These are phyloP conservation scores for Talaromyces nanjingensis DNA, from an alignment of 495 filamentous ascomycete genomes.

Conservation along the genomic window DNA sequence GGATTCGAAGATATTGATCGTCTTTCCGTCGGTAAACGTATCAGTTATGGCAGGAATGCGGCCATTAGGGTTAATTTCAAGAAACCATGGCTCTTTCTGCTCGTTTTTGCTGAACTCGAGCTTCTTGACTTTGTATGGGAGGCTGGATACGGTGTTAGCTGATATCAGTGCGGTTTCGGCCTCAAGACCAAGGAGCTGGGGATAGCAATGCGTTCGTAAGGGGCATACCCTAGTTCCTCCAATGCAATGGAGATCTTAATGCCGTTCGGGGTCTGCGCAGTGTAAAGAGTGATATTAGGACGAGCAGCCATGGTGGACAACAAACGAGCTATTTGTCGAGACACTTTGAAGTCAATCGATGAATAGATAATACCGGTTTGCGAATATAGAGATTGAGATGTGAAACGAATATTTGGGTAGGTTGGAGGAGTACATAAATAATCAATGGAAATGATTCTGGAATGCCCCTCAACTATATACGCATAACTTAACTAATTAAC, in stretches of 20 bases:
- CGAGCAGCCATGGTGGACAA: constrained; percentile 3
- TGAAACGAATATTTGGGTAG: neutral
- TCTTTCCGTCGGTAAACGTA: constrained; percentile 60
- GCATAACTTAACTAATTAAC: neutral
- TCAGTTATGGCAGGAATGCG: constrained; percentile 92
- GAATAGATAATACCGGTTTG: neutral
- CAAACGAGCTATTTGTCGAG: neutral
- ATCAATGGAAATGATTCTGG: neutral
- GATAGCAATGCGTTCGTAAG: neutral
- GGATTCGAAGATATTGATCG: constrained; percentile 74
- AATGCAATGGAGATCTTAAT: constrained; percentile 79
- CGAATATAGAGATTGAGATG: neutral
- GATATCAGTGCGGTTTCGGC: neutral
- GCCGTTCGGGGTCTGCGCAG: constrained; percentile 46
- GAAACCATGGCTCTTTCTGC: constrained; percentile 85
- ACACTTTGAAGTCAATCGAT: neutral
- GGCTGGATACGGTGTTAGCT: constrained; percentile 19
- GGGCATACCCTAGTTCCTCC: constrained; percentile 65
- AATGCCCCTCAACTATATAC: neutral
- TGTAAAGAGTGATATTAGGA: constrained; percentile 44
- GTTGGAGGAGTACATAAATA: neutral
- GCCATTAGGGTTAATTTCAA: constrained; percentile 90
- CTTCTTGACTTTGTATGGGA: constrained; percentile 57
- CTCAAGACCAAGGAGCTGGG: neutral
- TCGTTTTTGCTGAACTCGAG: constrained; percentile 65